These are phyloP conservation scores for Penicillium sp. DNA, from an alignment of 2,329 filamentous ascomycete genomes.

Conservation along the genomic window DNA sequence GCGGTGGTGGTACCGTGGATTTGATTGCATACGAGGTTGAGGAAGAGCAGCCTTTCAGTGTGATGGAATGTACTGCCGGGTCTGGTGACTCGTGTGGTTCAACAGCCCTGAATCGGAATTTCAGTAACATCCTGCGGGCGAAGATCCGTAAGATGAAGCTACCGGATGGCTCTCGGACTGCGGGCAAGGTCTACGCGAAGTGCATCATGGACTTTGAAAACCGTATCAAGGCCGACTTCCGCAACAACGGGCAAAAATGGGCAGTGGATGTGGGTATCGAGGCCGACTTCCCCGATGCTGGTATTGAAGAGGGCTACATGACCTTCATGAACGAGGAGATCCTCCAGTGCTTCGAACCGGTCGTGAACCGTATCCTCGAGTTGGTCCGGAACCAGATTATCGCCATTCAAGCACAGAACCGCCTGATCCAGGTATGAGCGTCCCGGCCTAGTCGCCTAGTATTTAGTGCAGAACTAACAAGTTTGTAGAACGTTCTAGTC, in stretches of 20 bases:
- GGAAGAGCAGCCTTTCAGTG: constrained; percentile 94
- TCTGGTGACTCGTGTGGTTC: constrained; percentile 97
- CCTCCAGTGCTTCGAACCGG: constrained; percentile 96
- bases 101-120: constrained; percentile 96
- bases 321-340: constrained; percentile 99
- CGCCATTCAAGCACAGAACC: constrained; percentile 95
- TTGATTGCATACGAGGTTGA: constrained; percentile 98
- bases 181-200: constrained; percentile 97
- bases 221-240: constrained; percentile 98
- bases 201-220: constrained; percentile 99
- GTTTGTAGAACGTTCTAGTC: constrained; percentile 75
- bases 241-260: constrained; percentile 99
- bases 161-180: constrained; percentile 92
- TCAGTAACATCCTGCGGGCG: constrained; percentile 93
- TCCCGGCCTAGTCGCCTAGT: background rate
- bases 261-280: constrained; percentile 98
- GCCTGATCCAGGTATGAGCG: constrained; percentile 68
- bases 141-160: constrained; percentile 99
- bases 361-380: constrained; percentile 94
- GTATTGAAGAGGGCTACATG: constrained; percentile 99
- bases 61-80: constrained; percentile 94
- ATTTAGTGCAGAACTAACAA: constrained; percentile 18
- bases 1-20: constrained; percentile 97
- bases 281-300: constrained; percentile 94
- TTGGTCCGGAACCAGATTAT: constrained; percentile 98